Percentiles rank a stretch among this genome's conserved stretches.
phyloP scores from a whole-genome alignment of 208 protist genomes.

The Spongospora subterranea region DNA sequence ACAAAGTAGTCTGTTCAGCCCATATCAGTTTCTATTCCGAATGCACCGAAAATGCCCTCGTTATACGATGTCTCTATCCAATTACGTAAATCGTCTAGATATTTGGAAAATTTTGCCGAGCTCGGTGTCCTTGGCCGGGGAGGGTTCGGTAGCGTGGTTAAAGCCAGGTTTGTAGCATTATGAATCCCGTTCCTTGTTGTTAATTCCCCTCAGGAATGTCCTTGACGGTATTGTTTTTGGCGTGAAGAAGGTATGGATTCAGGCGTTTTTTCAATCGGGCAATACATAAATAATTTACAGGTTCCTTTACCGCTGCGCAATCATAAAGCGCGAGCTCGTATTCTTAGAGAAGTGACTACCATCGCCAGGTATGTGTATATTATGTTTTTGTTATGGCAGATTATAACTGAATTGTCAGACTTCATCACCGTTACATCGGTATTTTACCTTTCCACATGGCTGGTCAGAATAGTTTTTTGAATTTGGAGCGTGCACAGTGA shows the following conservation, averaged over 20 bases:
- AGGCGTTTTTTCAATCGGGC: neutral
- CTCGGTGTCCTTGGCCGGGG: slow-evolving; percentile 40
- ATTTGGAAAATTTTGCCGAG: slow-evolving; percentile 32
- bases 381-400: neutral
- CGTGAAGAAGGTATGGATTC: neutral
- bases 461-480: neutral
- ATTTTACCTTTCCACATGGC: neutral
- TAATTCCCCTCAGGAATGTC: slow-evolving; percentile 19
- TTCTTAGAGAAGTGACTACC: slow-evolving; percentile 35
- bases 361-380: slow-evolving; percentile 5
- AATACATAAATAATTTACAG: neutral
- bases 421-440: slow-evolving; percentile 53
- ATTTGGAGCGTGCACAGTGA: neutral
- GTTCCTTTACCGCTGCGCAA: slow-evolving; percentile 14
- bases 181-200: neutral
- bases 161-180: slow-evolving; percentile 49
- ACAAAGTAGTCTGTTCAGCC: neutral
- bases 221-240: slow-evolving; percentile 32
- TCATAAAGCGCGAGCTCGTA: slow-evolving; percentile 6
- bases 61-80: neutral
- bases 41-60: neutral
- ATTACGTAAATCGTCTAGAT: neutral
- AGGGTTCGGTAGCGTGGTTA: slow-evolving; percentile 20
- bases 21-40: no score
- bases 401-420: neutral